Conservation (phyloP, 805 yeast species). For the Metschnikowia reukaufii region DNA sequence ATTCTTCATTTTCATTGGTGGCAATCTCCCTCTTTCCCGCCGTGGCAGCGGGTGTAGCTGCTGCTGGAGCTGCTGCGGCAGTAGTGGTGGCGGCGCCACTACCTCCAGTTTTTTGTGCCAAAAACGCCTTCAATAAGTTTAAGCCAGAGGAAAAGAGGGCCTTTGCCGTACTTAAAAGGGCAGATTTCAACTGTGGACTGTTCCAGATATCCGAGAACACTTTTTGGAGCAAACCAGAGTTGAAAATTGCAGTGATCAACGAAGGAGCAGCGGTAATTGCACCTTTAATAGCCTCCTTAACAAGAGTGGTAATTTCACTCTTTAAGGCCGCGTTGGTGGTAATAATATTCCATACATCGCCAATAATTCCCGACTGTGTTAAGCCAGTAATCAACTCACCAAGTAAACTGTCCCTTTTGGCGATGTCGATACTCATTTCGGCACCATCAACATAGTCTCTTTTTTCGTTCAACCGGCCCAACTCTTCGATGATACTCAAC, state of each 20-base stretch:
- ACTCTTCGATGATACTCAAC: slow-evolving; percentile 32
- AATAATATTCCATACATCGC: slow-evolving; percentile 35
- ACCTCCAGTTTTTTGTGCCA: slow-evolving; percentile 15
- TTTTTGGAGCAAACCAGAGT: slow-evolving; percentile 39
- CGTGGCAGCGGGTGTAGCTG: slow-evolving; percentile 18
- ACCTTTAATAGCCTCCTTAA: slow-evolving; percentile 32
- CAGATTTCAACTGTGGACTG: slow-evolving; percentile 33
- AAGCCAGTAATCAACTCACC: slow-evolving; percentile 38
- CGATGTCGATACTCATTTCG: slow-evolving; percentile 27
- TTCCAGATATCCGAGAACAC: slow-evolving; percentile 32
- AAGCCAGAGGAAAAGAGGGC: slow-evolving; percentile 34
- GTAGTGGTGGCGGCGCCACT: slow-evolving; percentile 20
- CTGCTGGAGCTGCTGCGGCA: slow-evolving; percentile 16
- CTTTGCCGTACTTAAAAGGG: slow-evolving; percentile 35
- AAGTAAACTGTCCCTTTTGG: slow-evolving; percentile 36
- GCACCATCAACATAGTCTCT: slow-evolving; percentile 34
- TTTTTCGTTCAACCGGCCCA: slow-evolving; percentile 35
- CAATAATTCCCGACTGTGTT: slow-evolving; percentile 38
- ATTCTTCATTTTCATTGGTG: slow-evolving; percentile 22
- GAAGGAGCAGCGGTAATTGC: slow-evolving; percentile 42
- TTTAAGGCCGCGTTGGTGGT: slow-evolving; percentile 33
- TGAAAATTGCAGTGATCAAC: slow-evolving; percentile 40
- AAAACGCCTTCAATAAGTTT: slow-evolving; percentile 26
- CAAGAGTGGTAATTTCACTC: slow-evolving; percentile 26
- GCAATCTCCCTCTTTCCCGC: slow-evolving; percentile 20